Conservation (phyloP, 2,329 filamentous ascomycete species). For the Akanthomyces muscarius region DNA sequence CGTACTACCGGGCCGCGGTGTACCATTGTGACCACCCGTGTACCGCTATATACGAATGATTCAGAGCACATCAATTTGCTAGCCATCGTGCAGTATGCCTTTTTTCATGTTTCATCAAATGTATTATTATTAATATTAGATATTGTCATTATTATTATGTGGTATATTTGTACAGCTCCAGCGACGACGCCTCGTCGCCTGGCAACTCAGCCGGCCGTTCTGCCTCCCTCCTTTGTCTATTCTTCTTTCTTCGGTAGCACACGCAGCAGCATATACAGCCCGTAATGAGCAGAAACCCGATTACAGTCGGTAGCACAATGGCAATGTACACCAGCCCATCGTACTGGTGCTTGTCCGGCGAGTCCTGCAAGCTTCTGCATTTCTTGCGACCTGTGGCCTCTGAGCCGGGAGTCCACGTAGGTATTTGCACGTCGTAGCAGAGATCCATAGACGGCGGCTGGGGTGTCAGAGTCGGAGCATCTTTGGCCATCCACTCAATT, state of each 20-base stretch:
- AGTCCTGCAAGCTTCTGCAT: background rate
- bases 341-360: slow-evolving; percentile 1
- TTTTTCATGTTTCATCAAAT: background rate
- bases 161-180: background rate
- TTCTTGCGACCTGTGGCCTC: background rate
- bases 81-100: background rate
- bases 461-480: background rate
- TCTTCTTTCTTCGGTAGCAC: slow-evolving; percentile 8
- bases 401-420: slow-evolving; percentile 9
- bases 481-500: slow-evolving; percentile 1
- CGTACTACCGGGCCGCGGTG: no score
- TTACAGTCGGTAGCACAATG: slow-evolving; percentile 1
- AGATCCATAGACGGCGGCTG: slow-evolving; percentile 1
- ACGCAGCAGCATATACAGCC: slow-evolving; percentile 6
- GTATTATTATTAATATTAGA: background rate
- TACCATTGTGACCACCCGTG: background rate
- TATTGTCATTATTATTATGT: background rate
- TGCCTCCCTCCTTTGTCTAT: background rate
- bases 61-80: background rate
- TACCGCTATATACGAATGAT: background rate
- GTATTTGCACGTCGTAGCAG: slow-evolving; percentile 6
- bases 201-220: background rate
- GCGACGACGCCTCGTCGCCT: background rate
- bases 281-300: background rate
- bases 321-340: background rate